Conservation (phyloP, 73 alveolate species). For the Blepharisma stoltei region DNA sequence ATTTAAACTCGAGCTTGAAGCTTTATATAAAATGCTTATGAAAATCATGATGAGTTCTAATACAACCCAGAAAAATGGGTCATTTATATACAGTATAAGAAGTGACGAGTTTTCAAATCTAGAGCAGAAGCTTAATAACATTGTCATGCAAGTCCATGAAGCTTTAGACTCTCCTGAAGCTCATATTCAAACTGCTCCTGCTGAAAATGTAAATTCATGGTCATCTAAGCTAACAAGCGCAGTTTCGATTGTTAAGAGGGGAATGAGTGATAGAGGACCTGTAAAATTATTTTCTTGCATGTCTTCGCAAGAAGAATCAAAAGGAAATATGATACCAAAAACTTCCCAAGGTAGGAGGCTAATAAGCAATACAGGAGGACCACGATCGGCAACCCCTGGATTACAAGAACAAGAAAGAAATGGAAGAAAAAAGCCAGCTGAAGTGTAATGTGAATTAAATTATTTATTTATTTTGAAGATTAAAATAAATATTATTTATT, state of each 20-base stretch:
- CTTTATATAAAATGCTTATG: slow-evolving; percentile 15
- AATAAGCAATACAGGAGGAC: too few relatives aligned
- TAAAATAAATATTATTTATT: too few relatives aligned
- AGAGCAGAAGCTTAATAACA: not conserved
- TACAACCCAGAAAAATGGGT: not conserved
- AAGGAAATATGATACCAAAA: slow-evolving; percentile 14
- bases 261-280: not conserved
- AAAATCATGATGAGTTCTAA: not conserved
- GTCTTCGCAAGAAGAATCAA: slow-evolving; percentile 6
- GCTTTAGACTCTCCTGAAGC: not conserved
- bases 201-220: not conserved
- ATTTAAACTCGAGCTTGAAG: not conserved
- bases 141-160: slow-evolving; percentile 22
- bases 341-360: not conserved
- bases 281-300: slow-evolving; percentile 20
- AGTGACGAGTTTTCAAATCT: not conserved
- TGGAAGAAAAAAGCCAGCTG: too few relatives aligned
- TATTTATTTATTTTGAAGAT: too few relatives aligned
- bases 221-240: not conserved
- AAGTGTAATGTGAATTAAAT: too few relatives aligned
- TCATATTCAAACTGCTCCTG: not conserved
- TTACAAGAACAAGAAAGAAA: too few relatives aligned
- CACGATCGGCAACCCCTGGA: too few relatives aligned
- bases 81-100: not conserved
- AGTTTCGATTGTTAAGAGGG: not conserved